Percentiles rank a stretch among this genome's conserved stretches.
Evolutionary conservation across 2,329 filamentous ascomycete species (phyloP).

Genomic region (Nemania serpens): DNA sequence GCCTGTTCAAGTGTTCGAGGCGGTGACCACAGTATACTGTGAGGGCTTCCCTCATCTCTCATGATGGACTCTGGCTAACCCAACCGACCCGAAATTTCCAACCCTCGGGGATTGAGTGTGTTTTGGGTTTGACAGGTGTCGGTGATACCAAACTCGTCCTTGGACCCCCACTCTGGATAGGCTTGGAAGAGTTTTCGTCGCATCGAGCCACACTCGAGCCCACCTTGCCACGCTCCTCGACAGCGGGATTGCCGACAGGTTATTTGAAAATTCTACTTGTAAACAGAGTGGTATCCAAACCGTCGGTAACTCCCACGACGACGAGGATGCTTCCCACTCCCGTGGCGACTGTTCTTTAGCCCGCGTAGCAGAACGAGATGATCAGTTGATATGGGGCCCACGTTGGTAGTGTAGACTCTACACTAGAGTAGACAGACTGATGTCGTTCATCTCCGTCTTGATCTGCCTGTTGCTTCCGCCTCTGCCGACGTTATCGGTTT

Average conservation of each 20-base stretch:
- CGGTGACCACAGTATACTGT: constrained; percentile 8
- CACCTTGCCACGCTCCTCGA: constrained; percentile 8
- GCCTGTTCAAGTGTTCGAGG: background rate
- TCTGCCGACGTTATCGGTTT: background rate
- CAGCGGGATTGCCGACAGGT: constrained; percentile 24
- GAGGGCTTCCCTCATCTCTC: background rate
- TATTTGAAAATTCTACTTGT: constrained; percentile 16
- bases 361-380: background rate
- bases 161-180: constrained; percentile 7
- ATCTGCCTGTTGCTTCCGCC: background rate
- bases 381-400: background rate
- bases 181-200: constrained; percentile 2
- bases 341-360: constrained; percentile 9
- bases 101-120: too few species aligned
- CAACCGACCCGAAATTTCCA: background rate
- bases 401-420: background rate
- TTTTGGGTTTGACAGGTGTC: background rate
- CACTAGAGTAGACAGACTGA: background rate
- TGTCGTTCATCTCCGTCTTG: background rate
- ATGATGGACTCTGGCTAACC: background rate
- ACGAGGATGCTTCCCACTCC: background rate
- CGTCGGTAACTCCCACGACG: constrained; percentile 14
- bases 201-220: constrained; percentile 18
- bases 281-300: constrained; percentile 20
- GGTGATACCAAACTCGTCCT: background rate